Percentiles rank a stretch among this genome's conserved stretches.
Evolutionary conservation across 305 asterid species (phyloP).

Genomic region (Fraxinus sp.): DNA sequence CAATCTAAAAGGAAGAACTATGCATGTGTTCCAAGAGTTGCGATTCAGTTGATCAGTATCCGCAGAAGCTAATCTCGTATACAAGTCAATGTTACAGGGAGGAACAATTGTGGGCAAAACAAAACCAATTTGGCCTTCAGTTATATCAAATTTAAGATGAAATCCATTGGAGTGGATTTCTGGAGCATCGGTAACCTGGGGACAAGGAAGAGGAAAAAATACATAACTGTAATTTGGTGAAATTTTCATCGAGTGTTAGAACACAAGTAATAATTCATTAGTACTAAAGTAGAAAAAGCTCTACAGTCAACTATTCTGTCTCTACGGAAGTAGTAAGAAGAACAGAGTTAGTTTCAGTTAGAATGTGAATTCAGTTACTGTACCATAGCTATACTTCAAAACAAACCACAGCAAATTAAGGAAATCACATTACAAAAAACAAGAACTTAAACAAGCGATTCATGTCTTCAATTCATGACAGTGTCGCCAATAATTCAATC

Average conservation of each 20-base stretch:
- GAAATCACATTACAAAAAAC: slow-evolving; percentile 1
- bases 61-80: slow-evolving; percentile 52
- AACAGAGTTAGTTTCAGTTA: neutral
- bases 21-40: slow-evolving; percentile 75
- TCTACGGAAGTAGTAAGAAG: neutral
- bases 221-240: slow-evolving; percentile 10
- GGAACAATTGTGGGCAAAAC: slow-evolving; percentile 85
- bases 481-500: neutral
- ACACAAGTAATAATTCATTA: slow-evolving; percentile 5
- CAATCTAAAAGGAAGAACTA: slow-evolving; percentile 81
- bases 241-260: neutral
- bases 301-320: neutral
- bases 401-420: neutral
- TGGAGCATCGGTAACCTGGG: slow-evolving; percentile 96
- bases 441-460: neutral
- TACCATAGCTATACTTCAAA: neutral
- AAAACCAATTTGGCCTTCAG: slow-evolving; percentile 94
- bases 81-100: slow-evolving; percentile 70
- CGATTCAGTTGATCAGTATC: slow-evolving; percentile 41
- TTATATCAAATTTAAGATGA: slow-evolving; percentile 87
- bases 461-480: neutral
- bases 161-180: slow-evolving; percentile 98
- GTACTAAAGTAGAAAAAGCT: slow-evolving; percentile 5
- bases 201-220: slow-evolving; percentile 25
- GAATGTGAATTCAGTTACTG: neutral